Percentiles rank a stretch among this genome's conserved stretches.
These are phyloP conservation scores for Gomphus bonarii DNA, from an alignment of 1,284 basidiomycete genomes.

Conservation along the genomic window DNA sequence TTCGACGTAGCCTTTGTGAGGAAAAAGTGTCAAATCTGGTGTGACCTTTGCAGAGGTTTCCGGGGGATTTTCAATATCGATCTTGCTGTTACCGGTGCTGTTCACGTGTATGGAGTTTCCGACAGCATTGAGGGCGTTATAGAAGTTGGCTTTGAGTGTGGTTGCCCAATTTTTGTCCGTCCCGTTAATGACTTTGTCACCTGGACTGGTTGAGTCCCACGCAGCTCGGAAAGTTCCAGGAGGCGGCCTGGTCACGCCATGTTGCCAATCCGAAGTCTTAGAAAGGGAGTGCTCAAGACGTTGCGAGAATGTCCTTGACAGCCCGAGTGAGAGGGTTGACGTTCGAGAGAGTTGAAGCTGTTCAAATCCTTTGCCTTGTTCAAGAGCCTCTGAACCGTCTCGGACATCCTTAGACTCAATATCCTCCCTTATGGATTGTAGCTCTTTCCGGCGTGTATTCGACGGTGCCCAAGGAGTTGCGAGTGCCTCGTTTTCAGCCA, in stretches of 20 bases:
- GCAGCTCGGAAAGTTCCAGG: background rate
- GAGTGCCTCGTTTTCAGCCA: background rate
- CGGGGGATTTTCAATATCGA: background rate
- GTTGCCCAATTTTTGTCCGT: background rate
- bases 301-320: background rate
- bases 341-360: background rate
- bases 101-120: background rate
- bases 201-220: background rate
- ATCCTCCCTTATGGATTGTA: background rate
- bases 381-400: background rate
- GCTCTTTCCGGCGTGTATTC: background rate
- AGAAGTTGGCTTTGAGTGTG: background rate
- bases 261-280: background rate
- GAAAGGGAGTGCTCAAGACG: background rate
- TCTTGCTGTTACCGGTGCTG: background rate
- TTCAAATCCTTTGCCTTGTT: background rate
- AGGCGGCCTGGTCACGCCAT: background rate
- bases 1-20: background rate
- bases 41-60: background rate
- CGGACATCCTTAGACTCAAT: background rate
- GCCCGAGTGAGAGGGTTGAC: background rate
- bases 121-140: constrained; percentile 1
- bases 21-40: background rate
- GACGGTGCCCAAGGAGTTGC: background rate
- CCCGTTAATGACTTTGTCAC: too few relatives aligned